Evolutionary conservation across 352 stramenopile species (phyloP).

Genomic region (Phytophthora meadii): DNA sequence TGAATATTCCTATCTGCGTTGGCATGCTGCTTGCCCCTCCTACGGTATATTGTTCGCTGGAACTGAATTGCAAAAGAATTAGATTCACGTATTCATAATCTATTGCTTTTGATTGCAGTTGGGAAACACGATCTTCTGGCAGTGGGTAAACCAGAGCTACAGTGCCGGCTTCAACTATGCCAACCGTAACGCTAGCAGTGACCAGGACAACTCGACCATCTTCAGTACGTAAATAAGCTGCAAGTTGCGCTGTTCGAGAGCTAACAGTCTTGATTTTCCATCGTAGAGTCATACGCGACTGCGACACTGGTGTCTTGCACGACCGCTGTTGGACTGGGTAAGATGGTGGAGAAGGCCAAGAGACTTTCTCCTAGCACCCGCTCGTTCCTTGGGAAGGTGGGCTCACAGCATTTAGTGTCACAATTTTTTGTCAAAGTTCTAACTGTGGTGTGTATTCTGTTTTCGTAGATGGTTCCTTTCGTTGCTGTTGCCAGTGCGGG

Average conservation of each 20-base stretch:
- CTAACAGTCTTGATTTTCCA: slow-evolving; percentile 7
- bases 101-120: slow-evolving; percentile 35
- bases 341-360: slow-evolving; percentile 79
- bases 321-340: slow-evolving; percentile 78
- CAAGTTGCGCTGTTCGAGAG: not conserved
- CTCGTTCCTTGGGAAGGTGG: slow-evolving; percentile 70
- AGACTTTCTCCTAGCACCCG: slow-evolving; percentile 70
- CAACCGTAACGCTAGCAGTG: slow-evolving; percentile 86
- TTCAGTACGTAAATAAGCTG: slow-evolving; percentile 54
- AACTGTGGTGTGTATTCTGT: not conserved
- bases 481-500: slow-evolving; percentile 83
- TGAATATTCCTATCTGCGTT: slow-evolving; percentile 89
- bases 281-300: slow-evolving; percentile 78
- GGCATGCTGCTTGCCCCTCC: slow-evolving; percentile 85
- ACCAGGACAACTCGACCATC: slow-evolving; percentile 79
- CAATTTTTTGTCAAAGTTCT: not conserved
- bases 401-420: not conserved
- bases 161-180: slow-evolving; percentile 91
- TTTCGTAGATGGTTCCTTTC: slow-evolving; percentile 84
- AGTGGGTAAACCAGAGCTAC: slow-evolving; percentile 92
- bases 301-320: slow-evolving; percentile 82
- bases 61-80: not conserved
- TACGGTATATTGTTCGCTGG: slow-evolving; percentile 50
- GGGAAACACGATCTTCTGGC: slow-evolving; percentile 87
- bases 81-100: not conserved